Evolutionary conservation across 805 yeast genomes (phyloP), one percentile per base, ranked within the genome.

Genomic region (Wickerhamiella allomyrinae): DNA sequence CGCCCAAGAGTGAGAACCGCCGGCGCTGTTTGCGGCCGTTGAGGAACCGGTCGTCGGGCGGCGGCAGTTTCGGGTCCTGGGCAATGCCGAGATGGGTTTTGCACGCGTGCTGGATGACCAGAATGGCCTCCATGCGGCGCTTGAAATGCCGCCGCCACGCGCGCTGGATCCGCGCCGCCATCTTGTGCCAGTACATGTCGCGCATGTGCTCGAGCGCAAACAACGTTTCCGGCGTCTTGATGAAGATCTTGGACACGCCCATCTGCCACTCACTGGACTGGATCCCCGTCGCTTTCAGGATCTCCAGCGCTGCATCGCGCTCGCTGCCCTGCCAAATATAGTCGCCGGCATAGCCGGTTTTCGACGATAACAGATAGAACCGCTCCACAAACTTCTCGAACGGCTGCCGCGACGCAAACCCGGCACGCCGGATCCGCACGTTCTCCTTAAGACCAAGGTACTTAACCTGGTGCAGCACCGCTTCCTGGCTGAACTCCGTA

Each of bases 101-200:
- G 59, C 84, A 81, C 20, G 94, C 89, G 46, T 82, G 86, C 40
- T 70, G 76, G 56, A 77, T 74, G 46, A 74, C 79, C 45, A 73
- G 75, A 1, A 95, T 96, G 20, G 94, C 86, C 54, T 84, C 94
- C 43, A 78, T 80, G 64, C 87, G 78, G 56, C 83, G 71, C 60
- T 76, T 77, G 47, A 77, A 65, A 57, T 79, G 83, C 53, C 83
- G 70, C 66, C 98, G 74, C 83, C 96, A 86, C 3, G 98, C 97
- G 50, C 96, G 75, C 67, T 91, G 99, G 52, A 91, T 89, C 54
- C 94, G 76, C 3, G 94, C 87, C 4, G 98, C 98, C 94, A 91
- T 91, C 53, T 83, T 84, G 56, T 85, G 89, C 97, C 98, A 91
- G 59, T 86, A 91, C 65, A 78, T 81, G 55, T 91, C 99, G 60